Conservation (phyloP, 2,329 filamentous ascomycete species). For the Aspergillus ochraceus region DNA sequence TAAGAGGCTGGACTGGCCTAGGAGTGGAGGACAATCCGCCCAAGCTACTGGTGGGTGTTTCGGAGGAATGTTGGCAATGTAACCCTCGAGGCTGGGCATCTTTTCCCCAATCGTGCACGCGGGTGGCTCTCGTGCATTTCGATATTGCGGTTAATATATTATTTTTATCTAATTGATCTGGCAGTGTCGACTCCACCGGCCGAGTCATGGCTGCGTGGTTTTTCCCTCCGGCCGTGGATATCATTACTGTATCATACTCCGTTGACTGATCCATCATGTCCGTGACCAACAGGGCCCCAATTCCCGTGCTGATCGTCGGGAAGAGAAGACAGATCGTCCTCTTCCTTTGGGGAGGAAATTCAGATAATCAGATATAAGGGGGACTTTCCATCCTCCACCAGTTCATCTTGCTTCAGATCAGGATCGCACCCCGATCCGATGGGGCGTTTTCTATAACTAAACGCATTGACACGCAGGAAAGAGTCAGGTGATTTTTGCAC, state of each 20-base stretch:
- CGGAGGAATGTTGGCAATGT: not conserved
- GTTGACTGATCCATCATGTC: too few species aligned
- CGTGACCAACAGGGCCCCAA: not conserved
- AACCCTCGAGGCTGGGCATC: not conserved
- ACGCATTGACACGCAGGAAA: not conserved
- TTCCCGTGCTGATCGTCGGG: not conserved
- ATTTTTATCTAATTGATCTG: too few species aligned
- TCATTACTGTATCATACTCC: too few species aligned
- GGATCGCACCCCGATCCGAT: not conserved
- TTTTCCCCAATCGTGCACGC: not conserved
- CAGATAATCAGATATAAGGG: not conserved
- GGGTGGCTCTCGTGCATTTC: not conserved
- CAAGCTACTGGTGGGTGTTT: not conserved
- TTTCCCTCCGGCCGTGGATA: too few species aligned
- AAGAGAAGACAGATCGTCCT: not conserved
- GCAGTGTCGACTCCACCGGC: too few species aligned
- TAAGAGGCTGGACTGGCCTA: not conserved
- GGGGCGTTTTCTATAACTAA: not conserved
- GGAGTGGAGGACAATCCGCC: not conserved
- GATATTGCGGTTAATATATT: too few species aligned
- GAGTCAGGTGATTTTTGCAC: not conserved
- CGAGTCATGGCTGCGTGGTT: too few species aligned
- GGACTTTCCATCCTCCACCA: not conserved
- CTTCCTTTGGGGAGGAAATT: not conserved
- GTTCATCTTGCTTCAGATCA: not conserved